Evolutionary conservation across 208 protist genomes (phyloP).

Genomic region (Leishmania martiniquensis): DNA sequence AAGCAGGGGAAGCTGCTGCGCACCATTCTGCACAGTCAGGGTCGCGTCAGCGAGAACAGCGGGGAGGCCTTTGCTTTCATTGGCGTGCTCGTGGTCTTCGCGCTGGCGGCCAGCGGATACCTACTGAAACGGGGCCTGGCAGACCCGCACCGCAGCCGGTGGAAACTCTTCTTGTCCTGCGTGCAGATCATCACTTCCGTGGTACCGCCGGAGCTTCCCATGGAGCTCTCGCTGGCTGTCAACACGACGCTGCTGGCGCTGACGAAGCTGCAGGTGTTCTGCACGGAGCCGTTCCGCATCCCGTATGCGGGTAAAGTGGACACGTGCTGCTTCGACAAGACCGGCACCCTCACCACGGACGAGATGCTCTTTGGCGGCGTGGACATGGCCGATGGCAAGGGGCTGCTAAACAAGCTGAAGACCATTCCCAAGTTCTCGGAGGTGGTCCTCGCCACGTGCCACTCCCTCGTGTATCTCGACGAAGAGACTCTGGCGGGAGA

Average conservation of each 20-base stretch:
- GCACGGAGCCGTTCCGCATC: conserved; percentile 99
- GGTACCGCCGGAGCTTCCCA: conserved; percentile 99
- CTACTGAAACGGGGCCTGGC: conserved; percentile 93
- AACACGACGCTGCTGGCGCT: conserved; percentile 97
- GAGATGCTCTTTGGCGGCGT: conserved; percentile 94
- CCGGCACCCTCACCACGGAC: conserved; percentile 98
- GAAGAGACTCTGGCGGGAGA: conserved; percentile 94
- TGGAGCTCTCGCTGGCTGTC: conserved; percentile 99
- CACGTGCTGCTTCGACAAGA: conserved; percentile 99
- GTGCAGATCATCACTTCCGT: conserved; percentile 98
- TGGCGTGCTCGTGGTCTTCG: conserved; percentile 97
- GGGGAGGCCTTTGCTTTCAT: conserved; percentile 97
- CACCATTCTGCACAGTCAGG: conserved; percentile 93
- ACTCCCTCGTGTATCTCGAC: conserved; percentile 90
- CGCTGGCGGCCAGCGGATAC: conserved; percentile 94
- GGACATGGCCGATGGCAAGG: conserved; percentile 90
- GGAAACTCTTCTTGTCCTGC: conserved; percentile 98
- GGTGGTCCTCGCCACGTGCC: conserved; percentile 89
- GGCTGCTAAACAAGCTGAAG: conserved; percentile 80
- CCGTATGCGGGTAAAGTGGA: conserved; percentile 98
- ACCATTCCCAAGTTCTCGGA: conserved; percentile 68
- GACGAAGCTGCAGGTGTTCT: conserved; percentile 92
- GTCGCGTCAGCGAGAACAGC: conserved; percentile 96
- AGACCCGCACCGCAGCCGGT: conserved; percentile 83
- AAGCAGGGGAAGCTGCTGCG: conserved; percentile 97